Base-by-base conservation (phyloP, 805 yeast species). In the Candida odintsovae region DNA sequence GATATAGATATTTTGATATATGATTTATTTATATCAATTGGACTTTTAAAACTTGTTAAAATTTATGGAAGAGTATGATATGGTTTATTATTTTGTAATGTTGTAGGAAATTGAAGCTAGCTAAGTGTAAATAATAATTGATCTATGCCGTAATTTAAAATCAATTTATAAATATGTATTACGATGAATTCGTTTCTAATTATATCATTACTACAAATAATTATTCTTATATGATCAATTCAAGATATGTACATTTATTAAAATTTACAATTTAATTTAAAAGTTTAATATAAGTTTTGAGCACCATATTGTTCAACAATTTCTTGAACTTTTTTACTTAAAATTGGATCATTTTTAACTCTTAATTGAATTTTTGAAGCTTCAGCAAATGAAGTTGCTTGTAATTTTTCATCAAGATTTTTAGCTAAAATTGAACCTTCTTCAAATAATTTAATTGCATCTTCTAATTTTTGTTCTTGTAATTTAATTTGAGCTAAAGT, bases 401-500 rank as follows among this genome's bases (percentile, higher is more conserved):
- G 97, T 46, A 86, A 74, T 71, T 88, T 86, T 71, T 92, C 98
- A 50, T 84, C 89, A 43, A 79, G 74, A 43, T 86, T 77, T 77
- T 98, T 84, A 20, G 96, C 85, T 56, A 90, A 76, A 47, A 76
- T 76, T 45, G 94, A 82, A 49, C 92, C 84, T 61, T 83, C 86
- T 70, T 87, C 94, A 64, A 92, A 90, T 62, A 85, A 76, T 51
- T 69, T 70, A 54, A 88, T 78, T 29, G 98, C 97, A 53, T 85
- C 90, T 50, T 83, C 85, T 43, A 86, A 79, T 63, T 84, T 77
- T 66, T 87, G 92, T 58, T 77, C 79, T 72, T 90, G 95, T 66
- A 94, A 73, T 67, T 81, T 85, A 61, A 89, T 72, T 73, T 94
- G 98, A 41, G 97, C 98, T 56, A 92, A 76, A n/a, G 94, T 81